Conservation (phyloP, 129 eudicot species). For the Flaveria bidentis region DNA sequence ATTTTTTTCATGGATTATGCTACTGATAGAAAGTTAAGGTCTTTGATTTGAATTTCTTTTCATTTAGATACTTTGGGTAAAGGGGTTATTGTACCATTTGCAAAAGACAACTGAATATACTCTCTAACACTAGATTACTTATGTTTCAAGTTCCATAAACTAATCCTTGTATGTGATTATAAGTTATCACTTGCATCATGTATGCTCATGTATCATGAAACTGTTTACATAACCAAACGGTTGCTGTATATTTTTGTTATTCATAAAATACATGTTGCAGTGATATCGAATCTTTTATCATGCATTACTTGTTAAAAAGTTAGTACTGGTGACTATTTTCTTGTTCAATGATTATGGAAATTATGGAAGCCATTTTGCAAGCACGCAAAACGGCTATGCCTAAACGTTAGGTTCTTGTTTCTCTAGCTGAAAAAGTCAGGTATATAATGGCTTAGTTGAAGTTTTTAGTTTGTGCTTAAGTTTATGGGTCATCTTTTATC, state of each 20-base stretch:
- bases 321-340: constrained; percentile 15
- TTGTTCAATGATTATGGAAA: constrained; percentile 57
- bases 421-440: constrained; percentile 85
- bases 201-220: not conserved
- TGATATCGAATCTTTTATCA: not conserved
- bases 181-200: not conserved
- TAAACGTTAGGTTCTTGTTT: constrained; percentile 64
- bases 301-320: not conserved
- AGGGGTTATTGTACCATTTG: no score
- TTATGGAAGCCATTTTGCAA: constrained; percentile 89
- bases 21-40: not conserved
- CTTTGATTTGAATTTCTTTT: not conserved
- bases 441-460: constrained; percentile 18
- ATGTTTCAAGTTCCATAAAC: not conserved
- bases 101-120: not conserved
- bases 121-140: not conserved
- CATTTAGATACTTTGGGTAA: no score
- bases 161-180: no score
- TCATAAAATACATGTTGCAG: not conserved
- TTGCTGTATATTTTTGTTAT: not conserved
- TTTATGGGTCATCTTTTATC: not conserved
- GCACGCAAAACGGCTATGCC: constrained; percentile 64
- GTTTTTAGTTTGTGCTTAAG: not conserved
- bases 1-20: not conserved
- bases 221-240: not conserved